Evolutionary conservation across 495 filamentous ascomycete genomes (phyloP).

Genomic region (Aspergillus haitiensis): DNA sequence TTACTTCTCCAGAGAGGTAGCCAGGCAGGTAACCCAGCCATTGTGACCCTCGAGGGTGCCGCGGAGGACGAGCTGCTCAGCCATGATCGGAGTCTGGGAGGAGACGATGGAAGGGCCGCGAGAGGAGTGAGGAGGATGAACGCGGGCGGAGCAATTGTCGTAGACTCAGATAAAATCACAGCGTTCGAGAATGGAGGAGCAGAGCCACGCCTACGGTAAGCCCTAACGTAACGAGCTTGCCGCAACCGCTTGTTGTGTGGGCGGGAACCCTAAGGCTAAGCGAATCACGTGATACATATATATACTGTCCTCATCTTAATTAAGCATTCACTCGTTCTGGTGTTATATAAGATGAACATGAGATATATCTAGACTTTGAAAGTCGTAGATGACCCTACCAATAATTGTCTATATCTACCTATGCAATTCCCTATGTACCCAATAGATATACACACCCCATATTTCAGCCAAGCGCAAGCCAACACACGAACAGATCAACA

Average conservation of each 20-base stretch:
- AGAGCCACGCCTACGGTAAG: slow-evolving; percentile 35
- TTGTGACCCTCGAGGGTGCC: slow-evolving; percentile 96
- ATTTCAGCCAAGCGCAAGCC: too few species aligned
- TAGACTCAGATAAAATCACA: slow-evolving; percentile 52
- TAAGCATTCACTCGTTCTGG: too few species aligned
- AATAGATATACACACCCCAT: slow-evolving; percentile 1
- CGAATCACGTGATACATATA: slow-evolving; percentile 31
- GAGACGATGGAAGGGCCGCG: slow-evolving; percentile 47
- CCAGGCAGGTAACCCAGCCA: slow-evolving; percentile 74
- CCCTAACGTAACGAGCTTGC: slow-evolving; percentile 43
- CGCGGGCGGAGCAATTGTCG: slow-evolving; percentile 49
- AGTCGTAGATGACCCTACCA: too few species aligned
- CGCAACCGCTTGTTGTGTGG: slow-evolving; percentile 35
- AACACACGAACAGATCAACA: not conserved
- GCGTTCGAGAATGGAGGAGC: slow-evolving; percentile 37
- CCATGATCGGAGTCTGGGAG: slow-evolving; percentile 60
- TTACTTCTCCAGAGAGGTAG: slow-evolving; percentile 98
- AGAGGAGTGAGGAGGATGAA: slow-evolving; percentile 40
- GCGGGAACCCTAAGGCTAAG: slow-evolving; percentile 43
- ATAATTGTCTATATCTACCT: too few species aligned
- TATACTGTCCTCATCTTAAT: not conserved
- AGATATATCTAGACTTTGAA: not conserved
- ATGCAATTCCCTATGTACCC: not conserved
- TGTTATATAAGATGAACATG: too few species aligned
- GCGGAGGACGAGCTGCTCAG: slow-evolving; percentile 95